phyloP scores from a whole-genome alignment of 1,139 yeast species.

The Taiozyma onychis region DNA sequence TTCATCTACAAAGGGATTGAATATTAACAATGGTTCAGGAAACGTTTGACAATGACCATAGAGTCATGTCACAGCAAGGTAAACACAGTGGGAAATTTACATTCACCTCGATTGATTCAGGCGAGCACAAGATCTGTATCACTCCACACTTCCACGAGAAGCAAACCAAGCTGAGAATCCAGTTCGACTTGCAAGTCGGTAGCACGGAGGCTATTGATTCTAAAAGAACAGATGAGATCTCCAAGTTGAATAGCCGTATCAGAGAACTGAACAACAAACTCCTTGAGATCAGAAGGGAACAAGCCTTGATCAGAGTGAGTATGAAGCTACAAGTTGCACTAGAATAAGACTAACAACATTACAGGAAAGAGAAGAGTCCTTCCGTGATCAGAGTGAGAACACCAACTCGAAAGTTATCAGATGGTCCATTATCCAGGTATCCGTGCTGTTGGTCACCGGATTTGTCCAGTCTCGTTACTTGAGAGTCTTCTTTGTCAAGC shows the following conservation, averaged over 20 bases:
- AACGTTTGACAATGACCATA: constrained; percentile 50
- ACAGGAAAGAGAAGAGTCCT: constrained; percentile 42
- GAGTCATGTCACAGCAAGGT: constrained; percentile 51
- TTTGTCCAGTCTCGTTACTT: constrained; percentile 57
- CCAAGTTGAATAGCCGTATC: constrained; percentile 37
- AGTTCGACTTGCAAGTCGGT: constrained; percentile 44
- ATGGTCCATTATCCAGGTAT: constrained; percentile 50
- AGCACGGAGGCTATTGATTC: constrained; percentile 43
- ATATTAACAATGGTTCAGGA: constrained; percentile 28
- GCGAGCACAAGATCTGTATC: constrained; percentile 58
- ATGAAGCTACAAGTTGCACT: neutral
- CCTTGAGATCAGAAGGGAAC: constrained; percentile 46
- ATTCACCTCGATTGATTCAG: constrained; percentile 54
- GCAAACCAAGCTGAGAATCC: constrained; percentile 34
- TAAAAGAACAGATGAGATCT: constrained; percentile 38
- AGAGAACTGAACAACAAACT: constrained; percentile 41
- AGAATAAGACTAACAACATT: constrained; percentile 18
- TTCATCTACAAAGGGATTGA: neutral
- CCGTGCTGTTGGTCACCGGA: constrained; percentile 43
- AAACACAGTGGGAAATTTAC: constrained; percentile 50
- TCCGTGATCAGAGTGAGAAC: constrained; percentile 49
- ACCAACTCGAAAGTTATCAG: constrained; percentile 46
- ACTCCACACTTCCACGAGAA: constrained; percentile 45
- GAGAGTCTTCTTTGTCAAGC: constrained; percentile 56
- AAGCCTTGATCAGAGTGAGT: constrained; percentile 37